These are phyloP conservation scores for Talaromyces pinophilus DNA, from an alignment of 2,329 filamentous ascomycete species.

Conservation along the genomic window DNA sequence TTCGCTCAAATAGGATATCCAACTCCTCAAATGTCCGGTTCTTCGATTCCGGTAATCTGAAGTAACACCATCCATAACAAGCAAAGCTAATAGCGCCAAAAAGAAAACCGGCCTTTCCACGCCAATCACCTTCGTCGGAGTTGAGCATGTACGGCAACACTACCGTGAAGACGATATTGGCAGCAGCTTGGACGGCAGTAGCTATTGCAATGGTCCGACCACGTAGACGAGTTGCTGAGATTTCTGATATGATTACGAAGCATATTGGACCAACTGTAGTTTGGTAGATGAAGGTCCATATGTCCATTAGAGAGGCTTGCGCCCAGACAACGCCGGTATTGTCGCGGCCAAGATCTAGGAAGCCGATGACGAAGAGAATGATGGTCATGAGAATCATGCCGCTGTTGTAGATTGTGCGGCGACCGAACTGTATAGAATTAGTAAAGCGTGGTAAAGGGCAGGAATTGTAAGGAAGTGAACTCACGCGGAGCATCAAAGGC, in stretches of 20 bases:
- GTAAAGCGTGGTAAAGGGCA: constrained; percentile 31
- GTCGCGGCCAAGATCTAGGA: constrained; percentile 43
- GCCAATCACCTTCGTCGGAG: constrained; percentile 32
- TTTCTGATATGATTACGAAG: constrained; percentile 25
- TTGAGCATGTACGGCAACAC: constrained; percentile 24
- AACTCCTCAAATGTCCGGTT: constrained; percentile 43
- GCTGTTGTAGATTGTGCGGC: constrained; percentile 46
- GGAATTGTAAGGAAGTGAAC: constrained; percentile 24
- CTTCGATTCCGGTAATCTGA: constrained; percentile 40
- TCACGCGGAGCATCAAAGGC: constrained; percentile 45
- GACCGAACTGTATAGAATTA: constrained; percentile 35
- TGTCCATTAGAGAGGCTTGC: constrained; percentile 37
- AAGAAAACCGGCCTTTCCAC: constrained; percentile 36
- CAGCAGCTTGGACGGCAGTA: constrained; percentile 22
- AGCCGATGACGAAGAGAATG: constrained; percentile 40
- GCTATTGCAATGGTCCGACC: constrained; percentile 24
- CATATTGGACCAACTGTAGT: constrained; percentile 41
- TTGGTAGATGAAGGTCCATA: constrained; percentile 44
- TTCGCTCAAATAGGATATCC: constrained; percentile 45
- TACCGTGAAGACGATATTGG: constrained; percentile 23
- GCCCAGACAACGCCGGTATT: constrained; percentile 34
- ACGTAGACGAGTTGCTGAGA: constrained; percentile 23
- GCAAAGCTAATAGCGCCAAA: constrained; percentile 31
- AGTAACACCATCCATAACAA: constrained; percentile 39
- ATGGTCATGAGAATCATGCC: constrained; percentile 47